Base-by-base conservation (phyloP, 2,329 filamentous ascomycete species). In the Blastomyces silverae region DNA sequence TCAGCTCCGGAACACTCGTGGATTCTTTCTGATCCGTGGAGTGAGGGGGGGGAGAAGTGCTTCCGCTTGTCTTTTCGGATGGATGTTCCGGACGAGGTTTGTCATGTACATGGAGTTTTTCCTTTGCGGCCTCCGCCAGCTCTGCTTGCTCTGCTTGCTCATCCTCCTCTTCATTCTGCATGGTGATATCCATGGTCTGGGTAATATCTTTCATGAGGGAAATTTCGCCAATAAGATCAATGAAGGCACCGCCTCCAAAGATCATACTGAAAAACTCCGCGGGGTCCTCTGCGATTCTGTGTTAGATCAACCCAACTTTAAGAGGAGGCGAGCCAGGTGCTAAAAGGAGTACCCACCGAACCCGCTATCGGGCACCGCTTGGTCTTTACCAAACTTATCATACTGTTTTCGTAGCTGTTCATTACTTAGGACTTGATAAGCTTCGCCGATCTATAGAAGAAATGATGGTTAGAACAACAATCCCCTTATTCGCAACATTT, bases 181-280 rank as follows among this genome's bases (percentile, higher is more conserved):
- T 93, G 25, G 91, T 92, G 70, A 99, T 97, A 73, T 99, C 94
- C 93, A 99, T 97, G 56, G 92, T 96, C 73, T 92, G 91, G 22
- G 93, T 97, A 64, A 99, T 84, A 74, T 99, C 94, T 81, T 97
- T 97, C 90, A 99, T 97, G 65, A 99, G 86, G 61, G 91, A 94
- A 71, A 99, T 96, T 83, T 99, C 94, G 70, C 94, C 94, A 73
- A 99, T 97, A 83, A 94, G 91, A 81, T 99, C 93, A 67, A 89
- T 83, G 73, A 99, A 99, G 15, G 93, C 92, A 72, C 97, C 93
- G 66, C 94, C 94, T 71, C 94, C 94, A 74, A 99, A 99, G 71
- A 99, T 99, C 82, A 92, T 95, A 73, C 90, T 90, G 80, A 99
- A 99, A 84, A 99, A 99, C 79, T 99, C 94, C 69, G 92, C 85